Evolutionary conservation across 345 rosid genomes (phyloP), one percentile per base, ranked within the genome.

Genomic region (Isatis tinctoria): DNA sequence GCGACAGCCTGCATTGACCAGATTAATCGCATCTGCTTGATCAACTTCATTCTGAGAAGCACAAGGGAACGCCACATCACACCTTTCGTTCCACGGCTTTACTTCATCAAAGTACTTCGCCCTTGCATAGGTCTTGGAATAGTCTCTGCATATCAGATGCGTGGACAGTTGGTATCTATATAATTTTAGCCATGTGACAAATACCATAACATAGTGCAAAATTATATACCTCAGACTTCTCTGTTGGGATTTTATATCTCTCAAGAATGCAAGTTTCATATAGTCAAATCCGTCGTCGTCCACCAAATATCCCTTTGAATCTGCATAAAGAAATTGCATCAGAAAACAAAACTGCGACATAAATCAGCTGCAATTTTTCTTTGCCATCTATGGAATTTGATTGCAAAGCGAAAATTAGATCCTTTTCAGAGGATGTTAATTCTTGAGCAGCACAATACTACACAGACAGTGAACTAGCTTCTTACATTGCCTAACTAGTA

Each of bases 241-340:
- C 67, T 92, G 98, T 79, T 95, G 97, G 39, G 94, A 83, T 89
- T 92, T 92, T 77, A 95, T 84, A 62, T 95, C 99, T 82, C 99
- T 90, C 79, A 95, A 80, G 82, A 95, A 90, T 54, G 97, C 84
- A 80, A 95, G 89, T 85, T 95, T 95, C 92, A 90, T 82, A 78
- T 88, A 92, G 81, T 95, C 99, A 74, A 95, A 90, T 58, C 99
- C 99, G 20, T 95, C 99, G 58, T 95, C 99, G 48, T 95, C 99
- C 82, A 95, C 93, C 83, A 92, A 85, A 79, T 87, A 95, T 74
- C 99, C 99, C 59, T 87, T 95, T 58, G 99, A 85, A 82, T 95
- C 99, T 95, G 90, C 47, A 28, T 60, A 69, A 67, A 59, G 33
- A 32, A 32, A 24, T 67, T 45, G 26, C 70, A 43, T 60, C 79